Conservation (phyloP, 2,329 filamentous ascomycete genomes). For the Aspergillus amoenus region DNA sequence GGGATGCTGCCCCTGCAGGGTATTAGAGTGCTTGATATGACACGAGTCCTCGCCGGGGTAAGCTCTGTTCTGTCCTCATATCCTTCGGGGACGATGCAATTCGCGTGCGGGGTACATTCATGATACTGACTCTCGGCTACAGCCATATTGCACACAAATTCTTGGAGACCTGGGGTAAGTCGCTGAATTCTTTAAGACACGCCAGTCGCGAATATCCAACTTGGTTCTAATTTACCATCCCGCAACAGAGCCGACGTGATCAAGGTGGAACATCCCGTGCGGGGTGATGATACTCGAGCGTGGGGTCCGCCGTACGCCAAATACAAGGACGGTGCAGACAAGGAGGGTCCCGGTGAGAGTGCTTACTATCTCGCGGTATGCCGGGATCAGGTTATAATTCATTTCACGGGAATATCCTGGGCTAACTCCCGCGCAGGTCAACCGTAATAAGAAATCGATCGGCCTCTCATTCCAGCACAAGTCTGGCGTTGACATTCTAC, state of each 20-base stretch:
- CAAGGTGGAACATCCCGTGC: constrained; percentile 90
- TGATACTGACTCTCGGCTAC: constrained; percentile 13
- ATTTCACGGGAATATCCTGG: neutral
- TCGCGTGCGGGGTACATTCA: constrained; percentile 4
- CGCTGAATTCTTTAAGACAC: neutral
- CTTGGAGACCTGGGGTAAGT: constrained; percentile 87
- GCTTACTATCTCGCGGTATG: constrained; percentile 89
- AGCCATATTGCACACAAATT: constrained; percentile 98
- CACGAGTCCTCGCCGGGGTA: constrained; percentile 89
- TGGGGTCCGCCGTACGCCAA: constrained; percentile 95
- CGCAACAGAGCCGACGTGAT: constrained; percentile 80
- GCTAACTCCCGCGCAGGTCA: constrained; percentile 60
- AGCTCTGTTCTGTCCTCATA: constrained; percentile 35
- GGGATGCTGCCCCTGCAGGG: constrained; percentile 72
- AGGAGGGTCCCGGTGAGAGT: constrained; percentile 73
- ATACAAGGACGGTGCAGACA: constrained; percentile 60
- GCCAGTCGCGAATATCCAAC: neutral
- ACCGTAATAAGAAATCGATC: constrained; percentile 95
- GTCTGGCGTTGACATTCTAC: constrained; percentile 80
- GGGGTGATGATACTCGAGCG: constrained; percentile 89
- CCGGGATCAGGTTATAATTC: neutral
- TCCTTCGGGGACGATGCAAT: neutral
- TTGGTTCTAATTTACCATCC: neutral
- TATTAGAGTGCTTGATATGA: constrained; percentile 92
- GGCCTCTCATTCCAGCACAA: constrained; percentile 86